Evolutionary conservation across 345 rosid species (phyloP), one percentile per base, ranked within the genome.

Genomic region (Pistacia integerrima): DNA sequence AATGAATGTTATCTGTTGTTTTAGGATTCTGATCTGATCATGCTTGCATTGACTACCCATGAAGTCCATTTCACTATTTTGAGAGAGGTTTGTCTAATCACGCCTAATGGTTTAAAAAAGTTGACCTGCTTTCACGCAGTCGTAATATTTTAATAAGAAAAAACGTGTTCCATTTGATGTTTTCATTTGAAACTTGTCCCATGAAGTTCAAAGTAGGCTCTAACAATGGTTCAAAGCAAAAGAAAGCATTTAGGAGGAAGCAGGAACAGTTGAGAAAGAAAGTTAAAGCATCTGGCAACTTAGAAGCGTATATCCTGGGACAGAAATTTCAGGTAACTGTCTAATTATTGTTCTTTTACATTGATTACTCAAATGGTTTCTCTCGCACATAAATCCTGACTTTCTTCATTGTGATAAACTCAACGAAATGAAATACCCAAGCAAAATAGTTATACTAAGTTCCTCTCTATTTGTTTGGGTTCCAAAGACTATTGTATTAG

Each of bases 11-110:
- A 18, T 28, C 3, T 71, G 35, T 68, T 69, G 11, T 69, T 67
- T 33, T 76, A 82, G 86, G 86, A 83, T 74, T 79, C 86, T 4
- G 86, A 83, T 80, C 78, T 83, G 49, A 80, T 79, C 60, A 64
- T 83, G 86, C 81, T 77, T 52, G 81, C 79, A 6, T 70, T 83
- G 81, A 70, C 83, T 49, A 51, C 83, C 8, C 86, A 83, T 69
- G 83, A 80, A 60, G 52, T 83, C 20, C 83, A 83, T 74, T 77
- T 83, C 74, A 30, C 83, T 33, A 77, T 83, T 52, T 68, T 79
- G 48, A 77, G 86, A 83, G 86, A 83, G 86, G 86, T 79, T 54
- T 69, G 67, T 65, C 54, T 41, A n/a, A 58, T 51, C 11, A 5
- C 4, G 11, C 38, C 22, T 67, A 28, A 46, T 28, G 6, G 33